These are phyloP conservation scores for Capsicum chinense DNA, from an alignment of 257 asterid genomes.

Conservation along the genomic window DNA sequence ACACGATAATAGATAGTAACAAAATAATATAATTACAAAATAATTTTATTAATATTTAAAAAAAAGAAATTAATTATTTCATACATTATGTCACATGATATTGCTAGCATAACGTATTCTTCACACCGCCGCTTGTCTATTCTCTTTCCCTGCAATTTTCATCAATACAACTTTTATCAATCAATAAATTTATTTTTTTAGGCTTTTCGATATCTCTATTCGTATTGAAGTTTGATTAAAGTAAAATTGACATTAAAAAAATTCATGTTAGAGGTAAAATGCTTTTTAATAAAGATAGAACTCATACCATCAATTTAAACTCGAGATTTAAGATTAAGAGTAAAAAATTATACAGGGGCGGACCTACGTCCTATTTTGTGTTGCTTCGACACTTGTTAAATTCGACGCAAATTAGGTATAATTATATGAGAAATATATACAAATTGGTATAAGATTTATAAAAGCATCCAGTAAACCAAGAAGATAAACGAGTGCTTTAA, in stretches of 20 bases:
- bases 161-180: background rate
- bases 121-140: slow-evolving; percentile 2
- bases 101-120: background rate
- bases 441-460: too few relatives aligned
- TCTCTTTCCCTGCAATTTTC: slow-evolving; percentile 22
- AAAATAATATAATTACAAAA: too few relatives aligned
- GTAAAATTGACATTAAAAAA: fast-evolving
- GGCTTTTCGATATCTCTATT: background rate
- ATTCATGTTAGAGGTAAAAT: background rate
- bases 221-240: background rate
- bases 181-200: background rate
- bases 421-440: too few relatives aligned
- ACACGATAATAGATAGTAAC: too few relatives aligned
- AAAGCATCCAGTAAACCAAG: too few relatives aligned
- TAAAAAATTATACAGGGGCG: background rate
- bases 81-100: slow-evolving; percentile 24
- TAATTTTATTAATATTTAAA: too few relatives aligned
- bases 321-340: background rate
- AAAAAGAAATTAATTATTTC: background rate
- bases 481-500: too few relatives aligned
- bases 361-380: too few relatives aligned
- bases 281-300: background rate
- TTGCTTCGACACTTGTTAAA: too few relatives aligned
- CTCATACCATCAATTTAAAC: background rate
- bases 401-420: too few relatives aligned